A percentile compares a stretch with the other conserved stretches of the same genome.
Conservation (phyloP, 306 rosid genomes). For the Malus fusca region DNA sequence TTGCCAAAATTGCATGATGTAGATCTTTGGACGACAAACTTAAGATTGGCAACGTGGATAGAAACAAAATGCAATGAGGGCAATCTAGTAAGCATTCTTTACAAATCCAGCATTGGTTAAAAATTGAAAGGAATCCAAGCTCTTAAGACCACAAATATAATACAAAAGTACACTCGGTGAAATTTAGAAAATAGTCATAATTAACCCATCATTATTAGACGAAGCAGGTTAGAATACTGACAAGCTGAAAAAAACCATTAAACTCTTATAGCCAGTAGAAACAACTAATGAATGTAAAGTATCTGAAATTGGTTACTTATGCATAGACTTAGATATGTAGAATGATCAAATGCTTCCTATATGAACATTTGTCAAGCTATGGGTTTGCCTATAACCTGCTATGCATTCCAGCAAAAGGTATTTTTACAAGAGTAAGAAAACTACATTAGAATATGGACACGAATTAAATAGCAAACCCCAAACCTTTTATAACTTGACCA, state of each 20-base stretch:
- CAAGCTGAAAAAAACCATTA: neutral
- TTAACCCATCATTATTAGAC: neutral
- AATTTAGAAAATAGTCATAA: neutral
- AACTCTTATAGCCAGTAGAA: neutral
- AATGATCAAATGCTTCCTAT: neutral
- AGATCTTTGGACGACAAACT: neutral
- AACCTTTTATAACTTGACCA: conserved; percentile 98
- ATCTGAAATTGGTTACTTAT: neutral
- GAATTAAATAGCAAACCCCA: neutral
- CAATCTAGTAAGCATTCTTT: neutral
- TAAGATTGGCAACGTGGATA: neutral
- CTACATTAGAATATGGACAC: neutral
- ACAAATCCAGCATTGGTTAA: neutral
- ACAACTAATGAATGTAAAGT: neutral
- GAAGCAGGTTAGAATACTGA: neutral
- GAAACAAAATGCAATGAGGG: neutral
- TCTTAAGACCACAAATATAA: neutral
- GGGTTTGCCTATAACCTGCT: neutral
- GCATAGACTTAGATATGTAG: neutral
- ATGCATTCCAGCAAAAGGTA: neutral
- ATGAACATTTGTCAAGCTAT: neutral
- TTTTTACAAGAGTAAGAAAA: neutral
- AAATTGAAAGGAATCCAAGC: neutral
- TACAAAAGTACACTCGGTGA: neutral
- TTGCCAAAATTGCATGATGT: neutral